Evolutionary conservation across 306 rosid genomes (phyloP).

Genomic region (Rosa lucieae): DNA sequence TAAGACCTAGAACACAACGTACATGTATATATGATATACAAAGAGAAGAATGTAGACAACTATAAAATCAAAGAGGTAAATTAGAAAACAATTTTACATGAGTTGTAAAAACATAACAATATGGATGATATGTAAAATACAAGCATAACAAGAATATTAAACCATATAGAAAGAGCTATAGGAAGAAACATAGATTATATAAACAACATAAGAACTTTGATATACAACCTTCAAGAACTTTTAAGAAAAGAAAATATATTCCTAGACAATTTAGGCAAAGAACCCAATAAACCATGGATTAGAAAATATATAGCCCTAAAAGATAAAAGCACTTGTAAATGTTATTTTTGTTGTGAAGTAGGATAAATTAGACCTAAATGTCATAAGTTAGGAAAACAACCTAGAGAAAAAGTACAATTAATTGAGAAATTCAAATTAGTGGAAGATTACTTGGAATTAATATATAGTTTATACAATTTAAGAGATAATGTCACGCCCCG

Average conservation of each 20-base stretch:
- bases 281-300: not conserved
- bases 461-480: not conserved
- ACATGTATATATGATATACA: not conserved
- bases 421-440: not conserved
- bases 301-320: not conserved
- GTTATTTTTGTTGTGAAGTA: not conserved
- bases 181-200: too few species aligned
- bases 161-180: too few species aligned
- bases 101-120: too few species aligned
- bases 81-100: too few species aligned
- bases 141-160: too few species aligned
- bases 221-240: too few species aligned
- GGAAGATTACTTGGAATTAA: not conserved
- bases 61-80: too few species aligned
- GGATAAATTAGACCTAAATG: not conserved
- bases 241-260: not conserved
- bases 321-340: not conserved
- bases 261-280: not conserved
- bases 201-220: too few species aligned
- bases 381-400: not conserved
- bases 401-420: not conserved
- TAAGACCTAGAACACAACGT: not conserved
- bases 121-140: too few species aligned
- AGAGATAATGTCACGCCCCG: not conserved
- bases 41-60: too few species aligned